These are phyloP conservation scores for Salix koriyanagi DNA, from an alignment of 345 rosid genomes.

Conservation along the genomic window DNA sequence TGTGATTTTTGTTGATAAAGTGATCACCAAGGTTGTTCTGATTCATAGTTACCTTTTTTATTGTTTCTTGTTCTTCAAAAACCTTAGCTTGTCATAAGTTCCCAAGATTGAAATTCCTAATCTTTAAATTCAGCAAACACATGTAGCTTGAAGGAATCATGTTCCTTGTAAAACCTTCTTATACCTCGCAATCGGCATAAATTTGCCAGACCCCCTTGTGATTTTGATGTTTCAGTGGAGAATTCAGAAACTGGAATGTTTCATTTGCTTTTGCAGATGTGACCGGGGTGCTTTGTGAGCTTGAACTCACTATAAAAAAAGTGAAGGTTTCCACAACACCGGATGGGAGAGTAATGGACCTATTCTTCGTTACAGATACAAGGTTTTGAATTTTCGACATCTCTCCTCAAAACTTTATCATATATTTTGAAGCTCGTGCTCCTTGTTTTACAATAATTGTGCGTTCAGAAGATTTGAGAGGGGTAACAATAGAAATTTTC, in stretches of 20 bases:
- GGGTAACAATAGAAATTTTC: background rate
- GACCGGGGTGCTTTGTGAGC: conserved; percentile 69
- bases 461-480: background rate
- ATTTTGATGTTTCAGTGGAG: conserved; percentile 1
- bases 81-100: background rate
- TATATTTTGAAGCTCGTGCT: background rate
- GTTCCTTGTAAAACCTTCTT: background rate
- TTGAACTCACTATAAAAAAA: conserved; percentile 81
- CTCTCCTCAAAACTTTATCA: background rate
- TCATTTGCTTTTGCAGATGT: conserved; percentile 52
- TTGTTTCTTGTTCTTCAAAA: background rate
- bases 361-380: conserved; percentile 85
- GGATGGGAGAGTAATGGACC: conserved; percentile 87
- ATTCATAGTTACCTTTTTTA: background rate
- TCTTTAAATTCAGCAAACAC: background rate
- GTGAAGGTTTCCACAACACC: conserved; percentile 97
- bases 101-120: background rate
- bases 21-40: background rate
- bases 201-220: background rate
- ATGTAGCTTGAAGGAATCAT: background rate
- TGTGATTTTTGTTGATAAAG: background rate
- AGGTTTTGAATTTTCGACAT: conserved; percentile 43
- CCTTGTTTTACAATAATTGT: background rate
- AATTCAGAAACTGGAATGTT: conserved; percentile 9
- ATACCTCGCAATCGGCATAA: background rate